Evolutionary conservation across 148 eudicot species (phyloP), one percentile per base, ranked within the genome.

Genomic region (Arbutus unedo): DNA sequence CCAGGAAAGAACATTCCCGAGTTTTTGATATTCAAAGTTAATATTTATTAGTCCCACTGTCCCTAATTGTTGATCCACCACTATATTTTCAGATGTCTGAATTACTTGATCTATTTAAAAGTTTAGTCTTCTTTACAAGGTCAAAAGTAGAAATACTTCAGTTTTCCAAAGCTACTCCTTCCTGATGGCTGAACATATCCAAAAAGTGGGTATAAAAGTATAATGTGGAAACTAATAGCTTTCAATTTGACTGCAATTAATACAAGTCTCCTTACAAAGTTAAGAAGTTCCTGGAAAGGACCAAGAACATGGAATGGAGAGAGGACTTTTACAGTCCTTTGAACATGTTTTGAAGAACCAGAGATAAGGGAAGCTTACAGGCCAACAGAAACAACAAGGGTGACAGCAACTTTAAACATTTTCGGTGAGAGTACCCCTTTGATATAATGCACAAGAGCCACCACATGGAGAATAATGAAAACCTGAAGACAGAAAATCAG

Each of bases 361-460:
- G 71, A 77, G 51, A 51, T 53, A 72, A 81, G 49, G 18, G 74
- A 84, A 82, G 85, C 99, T 94, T 92, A 96, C 99, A 96, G 67
- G 87, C 98, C 98, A 85, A 89, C 80, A 77, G 98, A 90, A 74
- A 96, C 87, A 41, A 96, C 99, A 87, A 91, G 98, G 79, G 98
- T 93, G 18, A 89, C 97, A 79, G 98, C 99, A 57, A 94, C 94
- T 93, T 93, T 94, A 87, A 92, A 96, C 99, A 94, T 94, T 87
- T 90, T 92, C 43, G 97, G 97, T 43, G 97, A 79, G 82, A 96
- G 94, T 74, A 92, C 84, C 54, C 99, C 98, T 89, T 93, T 96
- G 84, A 96, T 92, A 80, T 94, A 93, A 85, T 94, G 90, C 74
- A 92, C 97, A 84, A 96, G 91, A 81, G 97, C 99, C 89, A 96